Evolutionary conservation across 306 rosid genomes (phyloP), one percentile per base, ranked within the genome.

Genomic region (Ormosia semicastrata): DNA sequence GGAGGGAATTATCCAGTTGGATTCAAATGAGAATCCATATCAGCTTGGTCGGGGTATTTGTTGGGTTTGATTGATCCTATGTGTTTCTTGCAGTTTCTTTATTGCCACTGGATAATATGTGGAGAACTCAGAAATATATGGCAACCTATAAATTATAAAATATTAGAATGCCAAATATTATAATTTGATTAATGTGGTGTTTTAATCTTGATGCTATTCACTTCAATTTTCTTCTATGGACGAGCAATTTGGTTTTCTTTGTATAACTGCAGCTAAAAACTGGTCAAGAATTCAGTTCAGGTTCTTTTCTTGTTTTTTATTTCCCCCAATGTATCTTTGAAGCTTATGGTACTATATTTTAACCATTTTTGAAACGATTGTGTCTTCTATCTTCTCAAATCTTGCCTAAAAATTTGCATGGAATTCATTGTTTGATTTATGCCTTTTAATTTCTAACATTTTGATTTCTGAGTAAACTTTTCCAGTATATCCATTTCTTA

Each of bases 381-480:
- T 3, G 24, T 24, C 24, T 24, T 24, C 24, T 50, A 6, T 50
- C 6, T 4, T 50, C 4, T 13, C 56, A 50, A 13, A 50, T 50
- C 14, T 13, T 50, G 56, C 5, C 5, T 3, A 13, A 6, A 29
- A 33, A 12, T 64, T 60, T 60, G 7, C 3, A 12, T 60, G 41
- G n/a, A 60, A 32, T 30, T 32, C 34, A 60, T 60, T 60, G 15
- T 32, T 60, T 4, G 66, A 62, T 60, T 32, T 62, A 59, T 63
- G 1, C 59, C 57, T 75, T 73, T 15, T 24, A 58, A 73, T 73
- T 44, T 54, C 53, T 54, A 60, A 6, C 49, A 76, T 76, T 76
- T 41, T 58, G 59, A 41, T 47, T 41, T 1, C 37, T 30, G 2
- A 9, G 10, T 29, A 15, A 15, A 47, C 5, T 33, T 11, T 79